phyloP scores from a whole-genome alignment of 768 basidiomycete genomes.

The Panus rudis region DNA sequence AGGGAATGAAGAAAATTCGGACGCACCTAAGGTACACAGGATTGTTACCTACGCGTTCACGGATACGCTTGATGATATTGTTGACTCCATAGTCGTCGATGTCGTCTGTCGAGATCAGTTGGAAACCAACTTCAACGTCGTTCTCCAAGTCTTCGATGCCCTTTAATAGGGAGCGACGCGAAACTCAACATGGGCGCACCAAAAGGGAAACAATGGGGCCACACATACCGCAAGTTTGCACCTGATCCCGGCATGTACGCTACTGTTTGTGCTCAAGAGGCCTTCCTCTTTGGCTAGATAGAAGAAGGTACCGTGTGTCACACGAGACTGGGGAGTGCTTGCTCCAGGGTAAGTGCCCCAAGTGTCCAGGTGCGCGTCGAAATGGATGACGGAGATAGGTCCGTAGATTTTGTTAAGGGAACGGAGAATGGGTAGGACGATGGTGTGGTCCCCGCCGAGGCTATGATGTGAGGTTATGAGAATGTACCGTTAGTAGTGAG shows the following conservation, averaged over 20 bases:
- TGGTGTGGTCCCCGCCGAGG: slow-evolving; percentile 82
- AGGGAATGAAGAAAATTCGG: neutral
- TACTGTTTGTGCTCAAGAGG: slow-evolving; percentile 56
- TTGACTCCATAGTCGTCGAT: slow-evolving; percentile 73
- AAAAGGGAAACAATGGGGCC: too few species aligned
- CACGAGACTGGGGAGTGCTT: slow-evolving; percentile 49
- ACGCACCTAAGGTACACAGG: slow-evolving; percentile 67
- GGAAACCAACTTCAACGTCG: slow-evolving; percentile 70
- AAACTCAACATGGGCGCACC: neutral
- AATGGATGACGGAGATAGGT: slow-evolving; percentile 77
- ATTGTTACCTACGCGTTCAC: slow-evolving; percentile 59
- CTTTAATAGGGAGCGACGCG: slow-evolving; percentile 25
- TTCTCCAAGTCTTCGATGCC: slow-evolving; percentile 56
- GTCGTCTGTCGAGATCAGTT: slow-evolving; percentile 73
- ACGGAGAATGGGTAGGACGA: slow-evolving; percentile 80
- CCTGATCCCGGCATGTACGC: slow-evolving; percentile 82
- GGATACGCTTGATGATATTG: slow-evolving; percentile 65
- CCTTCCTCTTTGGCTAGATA: slow-evolving; percentile 73
- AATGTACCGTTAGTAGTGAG: neutral
- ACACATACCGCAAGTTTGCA: slow-evolving; percentile 56
- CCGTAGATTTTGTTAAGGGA: slow-evolving; percentile 75
- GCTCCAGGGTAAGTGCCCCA: slow-evolving; percentile 38
- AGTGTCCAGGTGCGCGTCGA: slow-evolving; percentile 74
- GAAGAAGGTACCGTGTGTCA: slow-evolving; percentile 88
- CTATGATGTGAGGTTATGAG: slow-evolving; percentile 11